phyloP scores from a whole-genome alignment of 345 rosid species.

The Arabis hirsuta region DNA sequence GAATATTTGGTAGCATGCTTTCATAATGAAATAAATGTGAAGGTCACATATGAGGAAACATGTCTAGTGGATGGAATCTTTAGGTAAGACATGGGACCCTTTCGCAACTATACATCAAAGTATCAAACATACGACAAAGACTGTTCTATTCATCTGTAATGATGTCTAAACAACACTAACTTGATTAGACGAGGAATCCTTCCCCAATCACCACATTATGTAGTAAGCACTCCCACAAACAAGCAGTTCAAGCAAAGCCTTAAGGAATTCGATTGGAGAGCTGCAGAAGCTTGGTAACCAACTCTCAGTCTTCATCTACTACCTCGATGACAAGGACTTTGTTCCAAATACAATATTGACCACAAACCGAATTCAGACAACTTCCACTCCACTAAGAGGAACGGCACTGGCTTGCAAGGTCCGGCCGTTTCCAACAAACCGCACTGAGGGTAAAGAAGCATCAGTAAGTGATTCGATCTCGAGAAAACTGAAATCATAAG shows the following conservation, averaged over 20 bases:
- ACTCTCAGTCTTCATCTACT: slow-evolving; percentile 25
- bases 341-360: slow-evolving; percentile 7
- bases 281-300: slow-evolving; percentile 25
- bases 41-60: slow-evolving; percentile 39
- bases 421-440: slow-evolving; percentile 77
- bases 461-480: slow-evolving; percentile 92
- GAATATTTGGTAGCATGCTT: slow-evolving; percentile 18
- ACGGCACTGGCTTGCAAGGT: slow-evolving; percentile 76
- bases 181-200: slow-evolving; percentile 13
- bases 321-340: slow-evolving; percentile 3
- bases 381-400: slow-evolving; percentile 70
- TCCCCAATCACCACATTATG: slow-evolving; percentile 28
- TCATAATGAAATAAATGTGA: slow-evolving; percentile 26
- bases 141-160: slow-evolving; percentile 20
- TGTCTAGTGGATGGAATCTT: slow-evolving; percentile 28
- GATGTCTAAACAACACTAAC: slow-evolving; percentile 27
- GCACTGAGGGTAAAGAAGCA: slow-evolving; percentile 79
- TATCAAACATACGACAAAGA: slow-evolving; percentile 3
- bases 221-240: slow-evolving; percentile 13
- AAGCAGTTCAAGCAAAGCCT: slow-evolving; percentile 34
- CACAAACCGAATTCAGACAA: slow-evolving; percentile 48
- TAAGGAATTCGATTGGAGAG: slow-evolving; percentile 4
- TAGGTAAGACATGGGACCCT: slow-evolving; percentile 33
- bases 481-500: slow-evolving; percentile 77
- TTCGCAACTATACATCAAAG: slow-evolving; percentile 30